Base-by-base conservation (phyloP, 1,139 yeast genomes). In the Lizanozyma gosingica region DNA sequence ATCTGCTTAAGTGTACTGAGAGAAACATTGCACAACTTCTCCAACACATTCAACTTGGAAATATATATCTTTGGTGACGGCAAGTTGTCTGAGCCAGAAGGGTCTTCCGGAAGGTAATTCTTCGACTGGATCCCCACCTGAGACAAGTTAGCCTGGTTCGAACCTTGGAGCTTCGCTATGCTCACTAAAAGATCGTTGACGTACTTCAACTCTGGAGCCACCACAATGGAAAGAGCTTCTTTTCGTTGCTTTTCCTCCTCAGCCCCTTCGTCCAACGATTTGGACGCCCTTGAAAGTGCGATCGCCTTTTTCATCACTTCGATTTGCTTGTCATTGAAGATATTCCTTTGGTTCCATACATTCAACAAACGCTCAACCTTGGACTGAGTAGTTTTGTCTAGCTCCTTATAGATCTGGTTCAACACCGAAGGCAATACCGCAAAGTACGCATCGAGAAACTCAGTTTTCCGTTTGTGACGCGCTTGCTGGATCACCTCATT, bases 401-500 rank as follows among this genome's bases (percentile, higher is more conserved):
- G 65, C 37, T 52, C 48, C 17, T 56, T 52, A 44, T 71, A 67
- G 1, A 65, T 59, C 4, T 54, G 45, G 14, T 47, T 46, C 39
- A 74, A 49, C 0, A 69, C 68, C 2, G 39, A 37, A 0, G 76
- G 75, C 37, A 75, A 60, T 2, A 73, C 75, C 2, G 54, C 54
- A 4, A 74, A 71, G 59, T 84, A 86, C 3, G 79, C 82, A 3
- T 59, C 60, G 6, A 80, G 62, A 48, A 82, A 82, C 41, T 80
- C 86, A 2, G 61, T 62, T 51, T 76, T 78, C 47, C 74, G 69
- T 52, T 80, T 78, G 37, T 83, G 81, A 42, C 82, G 70, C 2
- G 92, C 79, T 54, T 84, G 85, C 58, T 87, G 96, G 1, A 85
- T 83, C 18, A 87, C 83, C 51, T 87, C 96, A 55, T 87, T 87